These are phyloP conservation scores for Solanum gracilifrons DNA, from an alignment of 257 asterid species.

Conservation along the genomic window DNA sequence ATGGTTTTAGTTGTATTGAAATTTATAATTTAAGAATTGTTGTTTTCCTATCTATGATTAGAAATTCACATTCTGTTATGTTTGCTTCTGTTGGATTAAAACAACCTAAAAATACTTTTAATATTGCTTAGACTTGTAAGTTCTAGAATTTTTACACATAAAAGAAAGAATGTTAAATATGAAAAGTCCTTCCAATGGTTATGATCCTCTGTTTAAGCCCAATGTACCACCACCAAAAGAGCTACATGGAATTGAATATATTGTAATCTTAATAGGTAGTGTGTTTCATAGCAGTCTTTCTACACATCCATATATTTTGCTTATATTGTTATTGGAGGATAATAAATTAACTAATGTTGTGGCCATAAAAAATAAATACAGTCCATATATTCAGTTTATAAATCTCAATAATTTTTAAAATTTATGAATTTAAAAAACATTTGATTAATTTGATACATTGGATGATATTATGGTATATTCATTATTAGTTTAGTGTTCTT, in stretches of 20 bases:
- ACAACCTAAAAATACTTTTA: neutral
- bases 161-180: neutral
- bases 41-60: neutral
- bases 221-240: neutral
- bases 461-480: neutral
- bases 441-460: neutral
- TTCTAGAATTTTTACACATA: neutral
- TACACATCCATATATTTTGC: neutral
- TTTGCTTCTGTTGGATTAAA: neutral
- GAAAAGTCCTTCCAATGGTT: neutral
- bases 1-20: neutral
- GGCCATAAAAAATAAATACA: neutral
- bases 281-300: neutral
- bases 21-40: neutral
- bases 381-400: neutral
- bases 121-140: neutral
- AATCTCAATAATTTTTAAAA: neutral
- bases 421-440: neutral
- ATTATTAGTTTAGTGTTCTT: neutral
- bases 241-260: neutral
- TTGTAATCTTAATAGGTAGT: too few species aligned
- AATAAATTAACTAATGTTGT: neutral
- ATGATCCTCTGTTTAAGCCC: neutral
- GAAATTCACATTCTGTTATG: neutral
- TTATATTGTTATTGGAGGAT: neutral